A percentile compares a stretch with the other conserved stretches of the same genome.
Conservation (phyloP, 2,329 filamentous ascomycete genomes). For the Ceratocystis huliohia region DNA sequence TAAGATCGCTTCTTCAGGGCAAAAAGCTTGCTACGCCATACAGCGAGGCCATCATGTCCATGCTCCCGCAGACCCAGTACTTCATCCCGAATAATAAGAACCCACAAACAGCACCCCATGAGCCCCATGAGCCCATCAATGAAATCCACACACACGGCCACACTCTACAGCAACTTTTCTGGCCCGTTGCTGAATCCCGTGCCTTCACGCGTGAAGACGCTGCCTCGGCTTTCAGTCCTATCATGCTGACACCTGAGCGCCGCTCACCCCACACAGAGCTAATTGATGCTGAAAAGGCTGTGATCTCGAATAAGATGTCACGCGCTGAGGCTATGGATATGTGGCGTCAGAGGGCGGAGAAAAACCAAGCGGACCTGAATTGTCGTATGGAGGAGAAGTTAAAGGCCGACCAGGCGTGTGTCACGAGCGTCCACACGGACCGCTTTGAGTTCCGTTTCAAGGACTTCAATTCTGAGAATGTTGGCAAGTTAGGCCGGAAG, state of each 20-base stretch:
- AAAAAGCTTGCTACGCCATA: constrained; percentile 69
- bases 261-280: constrained; percentile 52
- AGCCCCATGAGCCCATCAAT: constrained; percentile 48
- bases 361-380: background rate
- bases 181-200: constrained; percentile 50
- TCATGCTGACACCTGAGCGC: constrained; percentile 46
- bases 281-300: constrained; percentile 41
- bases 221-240: constrained; percentile 49
- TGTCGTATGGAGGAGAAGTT: constrained; percentile 26
- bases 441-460: constrained; percentile 53
- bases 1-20: constrained; percentile 38
- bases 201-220: constrained; percentile 53
- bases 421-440: constrained; percentile 36
- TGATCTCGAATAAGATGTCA: constrained; percentile 28
- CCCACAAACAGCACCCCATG: constrained; percentile 7
- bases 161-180: constrained; percentile 52
- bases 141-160: constrained; percentile 50
- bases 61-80: constrained; percentile 63
- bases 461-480: constrained; percentile 44
- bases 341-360: background rate
- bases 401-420: constrained; percentile 31
- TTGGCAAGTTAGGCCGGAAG: constrained; percentile 41
- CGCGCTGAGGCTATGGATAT: constrained; percentile 7
- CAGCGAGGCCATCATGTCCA: constrained; percentile 57
- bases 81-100: constrained; percentile 2